Conservation (phyloP, 1,284 basidiomycete species). For the Fomitiporia mediterranea region DNA sequence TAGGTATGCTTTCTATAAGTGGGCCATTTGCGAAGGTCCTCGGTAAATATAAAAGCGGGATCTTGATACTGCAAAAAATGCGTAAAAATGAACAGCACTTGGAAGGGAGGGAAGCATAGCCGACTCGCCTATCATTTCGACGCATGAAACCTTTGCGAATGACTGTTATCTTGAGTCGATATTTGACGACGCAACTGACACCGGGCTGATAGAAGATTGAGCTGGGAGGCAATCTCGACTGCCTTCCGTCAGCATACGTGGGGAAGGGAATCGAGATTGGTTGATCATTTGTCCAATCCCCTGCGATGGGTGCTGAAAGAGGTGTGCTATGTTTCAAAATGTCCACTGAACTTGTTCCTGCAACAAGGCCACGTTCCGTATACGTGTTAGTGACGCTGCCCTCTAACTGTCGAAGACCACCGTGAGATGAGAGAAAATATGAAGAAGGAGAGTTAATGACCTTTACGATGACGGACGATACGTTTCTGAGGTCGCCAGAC, state of each 20-base stretch:
- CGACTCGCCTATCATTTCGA: conserved; percentile 39
- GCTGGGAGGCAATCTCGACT: conserved; percentile 36
- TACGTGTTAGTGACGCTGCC: conserved; percentile 35
- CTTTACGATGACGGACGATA: conserved; percentile 35
- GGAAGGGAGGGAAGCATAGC: neutral
- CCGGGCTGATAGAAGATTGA: conserved; percentile 35
- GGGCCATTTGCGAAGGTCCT: conserved; percentile 19
- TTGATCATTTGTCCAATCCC: conserved; percentile 29
- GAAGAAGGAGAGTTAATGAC: conserved; percentile 21
- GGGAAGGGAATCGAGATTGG: conserved; percentile 41
- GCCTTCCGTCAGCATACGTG: conserved; percentile 28
- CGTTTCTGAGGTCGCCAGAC: conserved; percentile 32
- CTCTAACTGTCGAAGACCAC: conserved; percentile 32
- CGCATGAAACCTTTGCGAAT: conserved; percentile 38
- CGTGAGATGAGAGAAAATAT: neutral
- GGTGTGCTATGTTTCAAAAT: conserved; percentile 32
- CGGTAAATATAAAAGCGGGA: conserved; percentile 21
- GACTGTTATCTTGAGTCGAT: conserved; percentile 38
- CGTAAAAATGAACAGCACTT: conserved; percentile 2
- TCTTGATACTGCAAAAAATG: conserved; percentile 14
- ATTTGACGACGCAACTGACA: conserved; percentile 36
- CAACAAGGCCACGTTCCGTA: conserved; percentile 30
- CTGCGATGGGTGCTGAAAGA: conserved; percentile 28
- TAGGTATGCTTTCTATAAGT: neutral
- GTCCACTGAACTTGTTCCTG: conserved; percentile 20